phyloP scores from a whole-genome alignment of 2,329 filamentous ascomycete species.

The Monilinia vaccinii-corymbosi region DNA sequence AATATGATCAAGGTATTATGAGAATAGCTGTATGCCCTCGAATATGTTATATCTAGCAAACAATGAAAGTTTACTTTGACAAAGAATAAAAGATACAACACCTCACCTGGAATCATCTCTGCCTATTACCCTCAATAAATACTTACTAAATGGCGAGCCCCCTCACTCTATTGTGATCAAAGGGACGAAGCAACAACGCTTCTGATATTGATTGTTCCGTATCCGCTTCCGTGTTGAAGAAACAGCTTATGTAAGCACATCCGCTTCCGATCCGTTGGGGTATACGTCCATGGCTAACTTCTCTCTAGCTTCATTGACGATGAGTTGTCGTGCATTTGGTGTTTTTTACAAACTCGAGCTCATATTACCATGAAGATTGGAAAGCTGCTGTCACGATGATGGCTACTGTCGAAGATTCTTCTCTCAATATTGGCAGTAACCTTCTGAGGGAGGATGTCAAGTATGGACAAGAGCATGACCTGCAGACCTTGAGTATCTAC shows the following conservation, averaged over 20 bases:
- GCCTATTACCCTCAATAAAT: background rate
- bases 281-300: background rate
- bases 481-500: slow-evolving; percentile 6
- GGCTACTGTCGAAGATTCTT: background rate
- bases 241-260: background rate
- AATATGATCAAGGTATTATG: background rate
- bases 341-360: background rate
- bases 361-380: background rate
- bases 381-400: background rate
- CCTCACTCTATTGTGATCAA: background rate
- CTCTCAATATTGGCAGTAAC: background rate
- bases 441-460: background rate
- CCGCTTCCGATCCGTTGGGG: slow-evolving; percentile 3
- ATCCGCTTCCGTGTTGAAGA: slow-evolving; percentile 6
- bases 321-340: background rate
- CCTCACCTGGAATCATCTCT: background rate
- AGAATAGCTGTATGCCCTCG: background rate
- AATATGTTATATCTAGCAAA: background rate
- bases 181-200: slow-evolving; percentile 5
- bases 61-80: background rate
- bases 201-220: background rate
- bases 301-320: background rate
- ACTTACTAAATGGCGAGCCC: background rate
- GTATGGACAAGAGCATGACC: slow-evolving; percentile 5
- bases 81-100: background rate